A percentile compares a stretch with the other conserved stretches of the same genome.
Conservation (phyloP, 2,329 filamentous ascomycete genomes). For the Diplodia mutila region DNA sequence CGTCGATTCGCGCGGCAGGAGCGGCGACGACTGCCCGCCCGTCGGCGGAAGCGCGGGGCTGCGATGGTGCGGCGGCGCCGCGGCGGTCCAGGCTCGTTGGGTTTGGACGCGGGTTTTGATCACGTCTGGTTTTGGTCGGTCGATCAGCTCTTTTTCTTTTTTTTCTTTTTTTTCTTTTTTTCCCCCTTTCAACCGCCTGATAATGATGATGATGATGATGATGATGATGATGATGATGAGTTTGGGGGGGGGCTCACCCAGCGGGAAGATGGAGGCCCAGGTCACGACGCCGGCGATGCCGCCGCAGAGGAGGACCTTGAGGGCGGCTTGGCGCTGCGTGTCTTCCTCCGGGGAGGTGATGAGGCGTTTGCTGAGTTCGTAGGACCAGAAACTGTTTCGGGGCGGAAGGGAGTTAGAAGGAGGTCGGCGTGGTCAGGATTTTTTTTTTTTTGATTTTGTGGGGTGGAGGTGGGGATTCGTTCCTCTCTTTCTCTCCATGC, state of each 20-base stretch:
- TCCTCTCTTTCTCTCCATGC: neutral
- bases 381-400: slow-evolving; percentile 75
- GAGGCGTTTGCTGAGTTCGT: slow-evolving; percentile 70
- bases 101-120: slow-evolving; percentile 92
- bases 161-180: neutral
- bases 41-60: no score
- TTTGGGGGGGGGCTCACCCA: slow-evolving; percentile 46
- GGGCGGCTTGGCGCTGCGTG: slow-evolving; percentile 54
- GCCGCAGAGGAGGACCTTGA: slow-evolving; percentile 77
- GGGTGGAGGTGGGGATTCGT: no score
- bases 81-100: slow-evolving; percentile 48
- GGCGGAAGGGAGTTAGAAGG: no score
- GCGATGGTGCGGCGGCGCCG: neutral
- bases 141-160: neutral
- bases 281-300: slow-evolving; percentile 85
- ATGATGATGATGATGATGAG: no score
- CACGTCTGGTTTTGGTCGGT: slow-evolving; percentile 64
- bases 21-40: neutral
- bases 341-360: slow-evolving; percentile 46
- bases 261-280: slow-evolving; percentile 87
- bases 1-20: neutral
- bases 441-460: no score
- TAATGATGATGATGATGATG: no score
- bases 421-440: neutral
- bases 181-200: no score